Conservation (phyloP, 1,284 basidiomycete species). For the Rhodofomes roseus region DNA sequence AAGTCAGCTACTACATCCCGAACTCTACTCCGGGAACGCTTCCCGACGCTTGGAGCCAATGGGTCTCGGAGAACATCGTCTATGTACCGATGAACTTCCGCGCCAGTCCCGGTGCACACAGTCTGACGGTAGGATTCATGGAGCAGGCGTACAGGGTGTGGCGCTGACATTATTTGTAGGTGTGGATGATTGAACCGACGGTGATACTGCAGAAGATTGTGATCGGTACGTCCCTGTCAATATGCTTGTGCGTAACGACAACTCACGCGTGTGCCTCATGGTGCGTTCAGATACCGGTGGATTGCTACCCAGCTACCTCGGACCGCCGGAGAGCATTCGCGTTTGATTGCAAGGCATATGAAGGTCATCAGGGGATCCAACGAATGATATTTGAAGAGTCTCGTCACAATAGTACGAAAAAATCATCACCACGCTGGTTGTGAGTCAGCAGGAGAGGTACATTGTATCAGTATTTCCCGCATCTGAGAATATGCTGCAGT, state of each 20-base stretch:
- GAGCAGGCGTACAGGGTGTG: not conserved
- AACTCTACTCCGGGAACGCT: conserved; percentile 43
- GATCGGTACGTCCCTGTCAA: conserved; percentile 38
- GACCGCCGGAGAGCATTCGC: conserved; percentile 54
- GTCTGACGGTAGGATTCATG: conserved; percentile 40
- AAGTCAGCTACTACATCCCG: conserved; percentile 51
- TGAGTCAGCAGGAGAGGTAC: too few species aligned
- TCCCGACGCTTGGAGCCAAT: conserved; percentile 50
- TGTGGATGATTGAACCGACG: conserved; percentile 58
- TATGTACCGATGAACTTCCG: conserved; percentile 29
- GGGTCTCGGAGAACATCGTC: conserved; percentile 50
- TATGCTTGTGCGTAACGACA: not conserved
- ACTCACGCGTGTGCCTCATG: not conserved
- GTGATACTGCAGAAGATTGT: conserved; percentile 62
- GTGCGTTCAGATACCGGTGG: conserved; percentile 46
- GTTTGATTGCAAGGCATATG: conserved; percentile 7
- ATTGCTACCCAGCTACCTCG: conserved; percentile 51
- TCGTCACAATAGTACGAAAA: not conserved
- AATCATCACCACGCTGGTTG: too few species aligned
- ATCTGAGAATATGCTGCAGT: too few species aligned
- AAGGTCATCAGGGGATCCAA: too few species aligned
- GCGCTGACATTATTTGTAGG: conserved; percentile 22
- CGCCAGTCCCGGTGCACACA: conserved; percentile 50
- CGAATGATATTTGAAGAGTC: too few species aligned
- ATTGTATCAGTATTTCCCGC: too few species aligned